phyloP scores from a whole-genome alignment of 2,329 filamentous ascomycete species.

The Aspergillus sp. region DNA sequence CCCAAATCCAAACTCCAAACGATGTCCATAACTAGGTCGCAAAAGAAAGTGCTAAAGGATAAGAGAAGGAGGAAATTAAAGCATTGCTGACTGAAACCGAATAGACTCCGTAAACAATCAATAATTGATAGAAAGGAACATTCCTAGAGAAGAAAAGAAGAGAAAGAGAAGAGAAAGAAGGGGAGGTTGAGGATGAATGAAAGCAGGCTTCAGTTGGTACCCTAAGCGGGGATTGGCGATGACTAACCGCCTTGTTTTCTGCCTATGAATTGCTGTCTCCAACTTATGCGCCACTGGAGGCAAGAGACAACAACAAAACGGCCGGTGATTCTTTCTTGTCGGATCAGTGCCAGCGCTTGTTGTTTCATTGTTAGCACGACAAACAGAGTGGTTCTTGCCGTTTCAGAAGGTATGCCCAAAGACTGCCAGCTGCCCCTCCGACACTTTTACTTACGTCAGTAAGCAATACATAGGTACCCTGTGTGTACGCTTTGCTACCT shows the following conservation, averaged over 20 bases:
- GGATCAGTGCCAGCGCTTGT: too few relatives aligned
- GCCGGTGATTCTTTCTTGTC: too few relatives aligned
- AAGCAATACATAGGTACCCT: background rate
- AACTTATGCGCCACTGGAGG: background rate
- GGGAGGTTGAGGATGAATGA: constrained; percentile 4
- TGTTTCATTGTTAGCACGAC: too few relatives aligned
- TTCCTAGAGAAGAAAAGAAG: constrained; percentile 2
- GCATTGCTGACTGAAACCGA: background rate
- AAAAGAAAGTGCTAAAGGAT: constrained; percentile 7
- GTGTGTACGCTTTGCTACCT: too few relatives aligned
- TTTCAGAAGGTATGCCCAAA: background rate
- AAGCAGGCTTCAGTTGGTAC: constrained; percentile 5
- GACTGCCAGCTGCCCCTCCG: background rate
- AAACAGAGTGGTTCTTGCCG: too few relatives aligned
- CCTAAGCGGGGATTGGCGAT: constrained; percentile 16
- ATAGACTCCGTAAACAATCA: constrained; percentile 11
- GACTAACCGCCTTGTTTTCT: constrained; percentile 11
- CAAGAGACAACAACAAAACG: background rate
- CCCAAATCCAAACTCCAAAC: constrained; percentile 9
- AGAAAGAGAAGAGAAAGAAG: constrained; percentile 6
- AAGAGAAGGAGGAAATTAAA: background rate
- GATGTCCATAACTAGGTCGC: constrained; percentile 15
- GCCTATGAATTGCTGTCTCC: background rate
- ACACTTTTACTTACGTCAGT: constrained; percentile 2
- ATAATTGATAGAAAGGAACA: constrained; percentile 12